These are phyloP conservation scores for Dicorynia guianensis DNA, from an alignment of 306 rosid species.

Conservation along the genomic window DNA sequence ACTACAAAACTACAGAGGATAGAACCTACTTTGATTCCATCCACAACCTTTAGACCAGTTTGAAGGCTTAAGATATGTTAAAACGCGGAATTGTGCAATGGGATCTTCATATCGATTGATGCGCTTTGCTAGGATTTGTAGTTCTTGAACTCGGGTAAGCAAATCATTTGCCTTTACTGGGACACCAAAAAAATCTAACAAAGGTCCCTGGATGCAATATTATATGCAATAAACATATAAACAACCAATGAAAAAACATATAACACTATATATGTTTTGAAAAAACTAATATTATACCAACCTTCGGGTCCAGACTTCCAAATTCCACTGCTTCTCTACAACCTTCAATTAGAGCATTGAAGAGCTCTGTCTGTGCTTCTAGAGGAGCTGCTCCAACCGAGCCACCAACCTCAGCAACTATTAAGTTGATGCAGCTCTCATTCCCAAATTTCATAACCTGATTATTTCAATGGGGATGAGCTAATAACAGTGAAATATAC, in stretches of 20 bases:
- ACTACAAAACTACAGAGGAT: slow-evolving; percentile 35
- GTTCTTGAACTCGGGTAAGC: slow-evolving; percentile 87
- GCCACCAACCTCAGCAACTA: slow-evolving; percentile 89
- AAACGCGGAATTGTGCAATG: slow-evolving; percentile 85
- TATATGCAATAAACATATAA: slow-evolving; percentile 38
- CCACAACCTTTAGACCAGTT: slow-evolving; percentile 99
- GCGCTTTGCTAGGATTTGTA: slow-evolving; percentile 91
- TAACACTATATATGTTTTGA: slow-evolving; percentile 25
- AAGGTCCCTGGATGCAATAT: slow-evolving; percentile 79
- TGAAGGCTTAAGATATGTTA: slow-evolving; percentile 87
- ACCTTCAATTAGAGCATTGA: slow-evolving; percentile 83
- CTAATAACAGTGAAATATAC: slow-evolving; percentile 29
- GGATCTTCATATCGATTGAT: slow-evolving; percentile 95
- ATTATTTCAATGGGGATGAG: slow-evolving; percentile 34
- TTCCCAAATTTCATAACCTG: slow-evolving; percentile 96
- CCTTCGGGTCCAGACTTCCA: slow-evolving; percentile 87
- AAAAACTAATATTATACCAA: slow-evolving; percentile 43
- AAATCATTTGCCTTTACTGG: slow-evolving; percentile 93
- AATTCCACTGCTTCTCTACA: slow-evolving; percentile 84
- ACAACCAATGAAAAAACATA: slow-evolving; percentile 30
- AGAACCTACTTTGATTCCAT: slow-evolving; percentile 95
- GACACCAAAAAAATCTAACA: slow-evolving; percentile 96
- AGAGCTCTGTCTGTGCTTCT: slow-evolving; percentile 81
- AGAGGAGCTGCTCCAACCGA: slow-evolving; percentile 70
- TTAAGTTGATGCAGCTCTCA: slow-evolving; percentile 79